Evolutionary conservation across 305 asterid genomes (phyloP).

Genomic region (Euphrasia arctica): DNA sequence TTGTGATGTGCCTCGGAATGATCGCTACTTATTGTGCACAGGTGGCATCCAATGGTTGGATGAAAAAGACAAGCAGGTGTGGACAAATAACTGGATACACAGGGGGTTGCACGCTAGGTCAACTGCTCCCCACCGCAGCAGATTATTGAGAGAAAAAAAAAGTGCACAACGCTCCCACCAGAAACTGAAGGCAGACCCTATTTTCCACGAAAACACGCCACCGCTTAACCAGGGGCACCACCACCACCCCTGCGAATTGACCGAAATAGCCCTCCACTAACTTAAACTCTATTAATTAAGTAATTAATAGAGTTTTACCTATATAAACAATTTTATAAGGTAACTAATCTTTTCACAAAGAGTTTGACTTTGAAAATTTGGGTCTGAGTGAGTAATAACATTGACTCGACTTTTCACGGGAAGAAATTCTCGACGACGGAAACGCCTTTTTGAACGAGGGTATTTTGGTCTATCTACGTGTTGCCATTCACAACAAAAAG

Average conservation of each 20-base stretch:
- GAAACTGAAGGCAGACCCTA: constrained; percentile 50
- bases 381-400: neutral
- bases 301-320: neutral
- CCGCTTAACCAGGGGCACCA: constrained; percentile 40
- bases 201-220: constrained; percentile 82
- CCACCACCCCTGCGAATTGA: constrained; percentile 19
- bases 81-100: constrained; percentile 22
- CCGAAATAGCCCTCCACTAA: constrained; percentile 30
- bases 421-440: constrained; percentile 20
- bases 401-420: constrained; percentile 18
- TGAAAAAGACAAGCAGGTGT: constrained; percentile 42
- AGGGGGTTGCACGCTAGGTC: constrained; percentile 24
- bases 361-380: constrained; percentile 1
- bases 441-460: constrained; percentile 15
- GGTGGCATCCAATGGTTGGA: constrained; percentile 38
- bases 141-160: constrained; percentile 9
- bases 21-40: constrained; percentile 40
- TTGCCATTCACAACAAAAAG: constrained; percentile 23
- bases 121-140: constrained; percentile 32
- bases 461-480: constrained; percentile 24
- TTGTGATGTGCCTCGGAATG: constrained; percentile 54
- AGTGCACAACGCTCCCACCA: constrained; percentile 46
- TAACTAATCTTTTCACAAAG: neutral
- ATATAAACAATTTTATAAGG: neutral
- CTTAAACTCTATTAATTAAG: neutral